Conservation (phyloP, 2,329 filamentous ascomycete species). For the Xylaria sp. region DNA sequence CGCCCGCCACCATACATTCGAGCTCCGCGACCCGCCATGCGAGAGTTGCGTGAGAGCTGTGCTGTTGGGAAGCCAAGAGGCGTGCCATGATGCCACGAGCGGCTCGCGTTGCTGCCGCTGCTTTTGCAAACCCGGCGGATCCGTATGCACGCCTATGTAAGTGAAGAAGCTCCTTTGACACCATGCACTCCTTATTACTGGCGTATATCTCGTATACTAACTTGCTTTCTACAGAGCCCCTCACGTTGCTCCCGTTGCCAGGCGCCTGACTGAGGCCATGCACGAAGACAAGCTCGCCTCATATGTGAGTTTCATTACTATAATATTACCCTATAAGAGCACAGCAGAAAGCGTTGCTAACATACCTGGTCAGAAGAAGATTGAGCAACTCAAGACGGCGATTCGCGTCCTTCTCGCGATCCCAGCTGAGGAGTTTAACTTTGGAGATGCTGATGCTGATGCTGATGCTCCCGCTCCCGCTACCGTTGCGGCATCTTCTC, state of each 20-base stretch:
- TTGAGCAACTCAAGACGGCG: background rate
- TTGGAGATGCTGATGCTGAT: background rate
- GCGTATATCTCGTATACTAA: background rate
- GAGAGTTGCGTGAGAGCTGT: background rate
- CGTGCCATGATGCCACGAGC: background rate
- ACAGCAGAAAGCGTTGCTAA: background rate
- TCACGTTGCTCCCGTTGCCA: background rate
- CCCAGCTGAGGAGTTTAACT: background rate
- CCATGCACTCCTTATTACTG: too few relatives aligned
- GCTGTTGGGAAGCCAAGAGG: too few relatives aligned
- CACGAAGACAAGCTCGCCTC: background rate
- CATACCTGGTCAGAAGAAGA: background rate
- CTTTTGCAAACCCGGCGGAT: background rate
- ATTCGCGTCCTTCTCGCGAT: background rate
- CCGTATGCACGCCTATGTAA: background rate
- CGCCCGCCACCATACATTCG: too few relatives aligned
- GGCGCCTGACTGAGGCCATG: background rate
- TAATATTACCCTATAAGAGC: too few relatives aligned
- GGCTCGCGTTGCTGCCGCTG: background rate
- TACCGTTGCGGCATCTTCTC: background rate
- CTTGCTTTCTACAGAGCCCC: background rate
- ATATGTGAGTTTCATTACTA: too few relatives aligned
- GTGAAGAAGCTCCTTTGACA: too few relatives aligned
- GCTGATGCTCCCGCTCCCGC: conserved; percentile 32
- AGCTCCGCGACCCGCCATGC: background rate